These are phyloP conservation scores for Penstemon davidsonii DNA, from an alignment of 257 asterid species.

Conservation along the genomic window DNA sequence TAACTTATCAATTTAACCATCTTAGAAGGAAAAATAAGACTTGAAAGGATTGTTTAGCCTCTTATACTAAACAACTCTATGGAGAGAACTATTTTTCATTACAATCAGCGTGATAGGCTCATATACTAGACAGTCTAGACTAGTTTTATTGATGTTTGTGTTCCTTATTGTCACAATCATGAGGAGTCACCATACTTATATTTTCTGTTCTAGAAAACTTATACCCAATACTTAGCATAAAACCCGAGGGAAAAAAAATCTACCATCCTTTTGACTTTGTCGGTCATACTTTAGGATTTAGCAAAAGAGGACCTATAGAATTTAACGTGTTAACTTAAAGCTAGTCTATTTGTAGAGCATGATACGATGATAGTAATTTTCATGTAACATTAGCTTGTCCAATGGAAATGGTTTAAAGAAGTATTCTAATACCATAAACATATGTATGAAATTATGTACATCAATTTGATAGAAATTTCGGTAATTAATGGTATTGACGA, in stretches of 20 bases:
- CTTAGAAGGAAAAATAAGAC: neutral
- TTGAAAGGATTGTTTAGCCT: neutral
- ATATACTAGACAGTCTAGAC: neutral
- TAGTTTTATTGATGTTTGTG: neutral
- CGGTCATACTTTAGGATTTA: neutral
- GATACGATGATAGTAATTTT: neutral
- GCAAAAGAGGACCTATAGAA: neutral
- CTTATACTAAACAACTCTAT: neutral
- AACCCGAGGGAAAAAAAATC: neutral
- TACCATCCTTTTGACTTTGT: too few species aligned
- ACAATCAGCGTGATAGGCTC: neutral
- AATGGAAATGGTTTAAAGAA: too few species aligned
- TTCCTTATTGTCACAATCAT: neutral
- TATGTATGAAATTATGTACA: neutral
- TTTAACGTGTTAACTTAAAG: neutral
- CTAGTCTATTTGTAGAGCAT: neutral
- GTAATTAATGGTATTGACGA: neutral
- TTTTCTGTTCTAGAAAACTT: neutral
- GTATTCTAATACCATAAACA: neutral
- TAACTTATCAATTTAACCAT: neutral
- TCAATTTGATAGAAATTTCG: neutral
- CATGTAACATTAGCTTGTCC: neutral
- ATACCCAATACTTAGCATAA: neutral
- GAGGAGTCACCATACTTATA: neutral
- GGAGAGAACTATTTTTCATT: neutral